Evolutionary conservation across 2,329 filamentous ascomycete species (phyloP).

Genomic region (Fusarium sulawesiense): DNA sequence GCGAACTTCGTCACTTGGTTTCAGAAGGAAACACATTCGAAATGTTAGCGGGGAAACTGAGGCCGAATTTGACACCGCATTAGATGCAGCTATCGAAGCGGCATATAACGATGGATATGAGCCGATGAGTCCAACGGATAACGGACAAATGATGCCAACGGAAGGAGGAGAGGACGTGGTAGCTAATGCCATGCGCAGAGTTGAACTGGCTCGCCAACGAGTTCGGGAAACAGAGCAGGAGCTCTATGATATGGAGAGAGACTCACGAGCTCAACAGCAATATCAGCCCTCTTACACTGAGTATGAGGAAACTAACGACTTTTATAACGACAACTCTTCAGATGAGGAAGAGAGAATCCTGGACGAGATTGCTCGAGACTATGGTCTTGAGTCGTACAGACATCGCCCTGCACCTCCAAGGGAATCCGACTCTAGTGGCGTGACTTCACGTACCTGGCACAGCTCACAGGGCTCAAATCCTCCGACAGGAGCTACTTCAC

Average conservation of each 20-base stretch:
- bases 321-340: slow-evolving; percentile 72
- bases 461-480: slow-evolving; percentile 81
- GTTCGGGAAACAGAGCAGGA: slow-evolving; percentile 80
- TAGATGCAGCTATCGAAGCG: slow-evolving; percentile 95
- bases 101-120: slow-evolving; percentile 95
- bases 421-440: slow-evolving; percentile 83
- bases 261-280: slow-evolving; percentile 58
- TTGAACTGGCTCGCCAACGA: slow-evolving; percentile 80
- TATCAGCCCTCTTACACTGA: slow-evolving; percentile 46
- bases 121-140: slow-evolving; percentile 67
- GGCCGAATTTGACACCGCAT: slow-evolving; percentile 90
- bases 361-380: slow-evolving; percentile 89
- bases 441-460: slow-evolving; percentile 83
- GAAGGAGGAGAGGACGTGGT: slow-evolving; percentile 59
- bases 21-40: slow-evolving; percentile 77
- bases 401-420: slow-evolving; percentile 74
- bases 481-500: slow-evolving; percentile 53
- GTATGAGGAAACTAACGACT: slow-evolving; percentile 59
- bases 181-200: slow-evolving; percentile 70
- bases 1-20: slow-evolving; percentile 75
- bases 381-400: slow-evolving; percentile 80
- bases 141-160: slow-evolving; percentile 49
- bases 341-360: slow-evolving; percentile 81
- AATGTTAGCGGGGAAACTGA: slow-evolving; percentile 78
- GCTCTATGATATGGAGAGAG: slow-evolving; percentile 56